These are phyloP conservation scores for Fusarium sp. DNA, from an alignment of 2,329 filamentous ascomycete species.

Conservation along the genomic window DNA sequence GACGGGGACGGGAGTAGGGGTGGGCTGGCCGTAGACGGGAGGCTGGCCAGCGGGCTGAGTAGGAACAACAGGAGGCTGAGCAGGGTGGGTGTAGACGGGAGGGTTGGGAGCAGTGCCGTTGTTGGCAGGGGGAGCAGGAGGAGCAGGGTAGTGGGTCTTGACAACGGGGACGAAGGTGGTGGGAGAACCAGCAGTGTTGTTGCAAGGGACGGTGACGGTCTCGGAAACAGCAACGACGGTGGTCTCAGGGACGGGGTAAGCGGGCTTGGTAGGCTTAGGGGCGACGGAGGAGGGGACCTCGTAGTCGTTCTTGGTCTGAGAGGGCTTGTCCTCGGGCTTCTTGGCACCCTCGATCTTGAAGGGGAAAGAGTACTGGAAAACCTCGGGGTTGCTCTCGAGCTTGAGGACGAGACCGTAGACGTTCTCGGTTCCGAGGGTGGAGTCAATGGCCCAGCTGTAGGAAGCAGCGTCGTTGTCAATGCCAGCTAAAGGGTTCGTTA, in stretches of 20 bases:
- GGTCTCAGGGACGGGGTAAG: conserved; percentile 32
- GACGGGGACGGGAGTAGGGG: conserved; percentile 36
- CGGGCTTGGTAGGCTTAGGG: conserved; percentile 29
- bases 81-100: conserved; percentile 31
- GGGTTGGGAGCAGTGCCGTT: conserved; percentile 19
- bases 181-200: conserved; percentile 36
- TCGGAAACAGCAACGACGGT: conserved; percentile 32
- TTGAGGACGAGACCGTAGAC: conserved; percentile 67
- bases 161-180: conserved; percentile 34
- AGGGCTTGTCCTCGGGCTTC: conserved; percentile 17
- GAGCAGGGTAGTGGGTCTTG: conserved; percentile 31
- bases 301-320: conserved; percentile 13
- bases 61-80: conserved; percentile 38
- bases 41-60: conserved; percentile 22
- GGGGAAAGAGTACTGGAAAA: conserved; percentile 70
- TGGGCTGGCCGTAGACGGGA: conserved; percentile 35
- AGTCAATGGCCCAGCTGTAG: conserved; percentile 61
- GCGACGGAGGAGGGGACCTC: conserved; percentile 40
- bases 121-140: conserved; percentile 28
- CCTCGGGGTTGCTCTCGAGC: conserved; percentile 54
- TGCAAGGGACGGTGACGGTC: conserved; percentile 37
- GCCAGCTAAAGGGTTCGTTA: conserved; percentile 48
- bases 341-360: conserved; percentile 59
- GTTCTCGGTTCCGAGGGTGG: conserved; percentile 52
- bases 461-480: conserved; percentile 55